phyloP scores from a whole-genome alignment of 2,329 filamentous ascomycete genomes.

The Rhexocercosporidium sp. region DNA sequence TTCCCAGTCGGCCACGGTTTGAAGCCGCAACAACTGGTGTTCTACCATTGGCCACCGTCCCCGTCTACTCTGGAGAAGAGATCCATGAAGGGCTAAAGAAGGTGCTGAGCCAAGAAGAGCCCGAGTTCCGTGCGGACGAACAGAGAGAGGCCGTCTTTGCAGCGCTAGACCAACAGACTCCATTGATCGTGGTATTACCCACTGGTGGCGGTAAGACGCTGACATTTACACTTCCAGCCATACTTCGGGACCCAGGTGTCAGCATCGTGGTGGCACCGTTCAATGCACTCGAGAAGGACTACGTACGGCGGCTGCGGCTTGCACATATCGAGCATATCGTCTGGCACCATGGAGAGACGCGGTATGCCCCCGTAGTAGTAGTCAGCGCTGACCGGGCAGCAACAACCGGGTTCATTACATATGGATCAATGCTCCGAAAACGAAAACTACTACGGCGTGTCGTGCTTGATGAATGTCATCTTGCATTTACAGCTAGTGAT shows the following conservation, averaged over 20 bases:
- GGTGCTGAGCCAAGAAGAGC: background rate
- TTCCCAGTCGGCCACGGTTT: background rate
- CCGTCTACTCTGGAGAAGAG: background rate
- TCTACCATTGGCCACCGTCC: background rate
- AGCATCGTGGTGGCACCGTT: background rate
- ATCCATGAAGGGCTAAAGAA: background rate
- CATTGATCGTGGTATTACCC: background rate
- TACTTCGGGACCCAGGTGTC: background rate
- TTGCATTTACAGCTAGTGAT: background rate
- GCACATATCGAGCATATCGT: background rate
- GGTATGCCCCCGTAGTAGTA: background rate
- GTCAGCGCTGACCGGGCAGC: background rate
- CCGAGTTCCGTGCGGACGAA: background rate
- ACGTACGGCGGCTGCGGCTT: background rate
- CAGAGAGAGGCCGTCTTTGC: background rate
- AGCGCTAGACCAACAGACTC: background rate
- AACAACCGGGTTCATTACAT: background rate
- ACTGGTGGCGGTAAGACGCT: background rate
- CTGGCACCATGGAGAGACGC: background rate
- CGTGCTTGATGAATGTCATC: background rate
- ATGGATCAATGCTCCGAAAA: background rate
- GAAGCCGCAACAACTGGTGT: background rate
- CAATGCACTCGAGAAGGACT: background rate
- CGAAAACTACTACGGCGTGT: background rate
- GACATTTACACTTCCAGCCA: background rate